Conservation (phyloP, 2,329 filamentous ascomycete genomes). For the Penicillium crustosum region DNA sequence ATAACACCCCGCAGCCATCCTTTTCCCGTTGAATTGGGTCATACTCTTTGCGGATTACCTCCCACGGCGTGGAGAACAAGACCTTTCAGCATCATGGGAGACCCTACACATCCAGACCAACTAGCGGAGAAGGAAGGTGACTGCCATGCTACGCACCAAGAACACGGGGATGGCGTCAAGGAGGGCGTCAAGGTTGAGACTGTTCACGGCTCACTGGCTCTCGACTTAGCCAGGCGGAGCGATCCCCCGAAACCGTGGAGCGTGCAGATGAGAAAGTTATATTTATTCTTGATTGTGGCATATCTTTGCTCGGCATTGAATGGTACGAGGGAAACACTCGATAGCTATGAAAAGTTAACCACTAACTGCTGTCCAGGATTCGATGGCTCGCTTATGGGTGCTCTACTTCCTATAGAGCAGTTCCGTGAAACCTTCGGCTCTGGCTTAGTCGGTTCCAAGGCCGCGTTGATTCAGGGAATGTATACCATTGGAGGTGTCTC, state of each 20-base stretch:
- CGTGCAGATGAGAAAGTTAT: slow-evolving; percentile 10
- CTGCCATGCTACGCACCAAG: not conserved
- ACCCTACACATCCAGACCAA: not conserved
- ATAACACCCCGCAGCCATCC: not conserved
- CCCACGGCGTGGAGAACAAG: not conserved
- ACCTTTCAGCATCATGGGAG: not conserved
- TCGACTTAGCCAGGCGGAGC: slow-evolving; percentile 9
- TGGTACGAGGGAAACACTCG: not conserved
- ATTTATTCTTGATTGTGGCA: slow-evolving; percentile 3
- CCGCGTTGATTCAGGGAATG: slow-evolving; percentile 10
- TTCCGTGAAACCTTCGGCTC: slow-evolving; percentile 9
- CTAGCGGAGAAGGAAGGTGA: not conserved
- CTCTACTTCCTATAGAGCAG: slow-evolving; percentile 11
- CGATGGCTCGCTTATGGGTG: slow-evolving; percentile 14
- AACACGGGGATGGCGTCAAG: not conserved
- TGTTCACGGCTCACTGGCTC: slow-evolving; percentile 11
- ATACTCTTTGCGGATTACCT: not conserved
- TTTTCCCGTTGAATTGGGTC: not conserved
- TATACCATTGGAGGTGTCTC: slow-evolving; percentile 14
- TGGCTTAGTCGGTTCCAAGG: slow-evolving; percentile 8
- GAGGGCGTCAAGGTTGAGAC: slow-evolving; percentile 11
- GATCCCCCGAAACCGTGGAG: slow-evolving; percentile 12
- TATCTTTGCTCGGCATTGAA: slow-evolving; percentile 11
- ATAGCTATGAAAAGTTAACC: not conserved
- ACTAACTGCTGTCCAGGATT: slow-evolving; percentile 3